Percentiles rank a stretch among this genome's conserved stretches.
phyloP scores from a whole-genome alignment of 192 early-diverging fungal species.

The Dimargaris xerosporica region DNA sequence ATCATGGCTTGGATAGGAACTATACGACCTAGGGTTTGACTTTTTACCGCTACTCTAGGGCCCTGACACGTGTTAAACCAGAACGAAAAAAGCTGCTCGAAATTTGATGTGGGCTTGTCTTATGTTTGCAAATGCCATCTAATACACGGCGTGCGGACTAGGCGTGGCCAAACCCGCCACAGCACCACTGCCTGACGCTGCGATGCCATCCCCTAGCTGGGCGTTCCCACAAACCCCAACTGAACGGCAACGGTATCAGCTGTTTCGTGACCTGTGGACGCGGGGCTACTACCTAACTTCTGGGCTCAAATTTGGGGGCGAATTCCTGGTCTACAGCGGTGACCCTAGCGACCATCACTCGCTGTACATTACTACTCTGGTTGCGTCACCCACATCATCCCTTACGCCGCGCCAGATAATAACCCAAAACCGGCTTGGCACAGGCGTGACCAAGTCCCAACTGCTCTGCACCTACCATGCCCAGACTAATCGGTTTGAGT shows the following conservation, averaged over 20 bases:
- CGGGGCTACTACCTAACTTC: constrained; percentile 10
- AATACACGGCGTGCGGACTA: background rate
- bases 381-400: background rate
- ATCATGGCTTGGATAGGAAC: background rate
- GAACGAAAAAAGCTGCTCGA: background rate
- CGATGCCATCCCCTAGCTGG: background rate
- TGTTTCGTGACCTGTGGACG: constrained; percentile 4
- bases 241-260: background rate
- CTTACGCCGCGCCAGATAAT: background rate
- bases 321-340: constrained; percentile 3
- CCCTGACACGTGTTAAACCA: background rate
- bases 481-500: background rate
- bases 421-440: background rate
- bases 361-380: constrained; percentile 2
- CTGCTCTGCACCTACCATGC: background rate
- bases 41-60: background rate
- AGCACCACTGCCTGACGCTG: background rate
- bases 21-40: background rate
- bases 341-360: background rate
- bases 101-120: background rate
- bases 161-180: background rate
- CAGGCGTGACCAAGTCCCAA: constrained; percentile 9
- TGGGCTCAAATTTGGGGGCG: constrained; percentile 10
- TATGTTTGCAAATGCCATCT: background rate
- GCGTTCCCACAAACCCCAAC: background rate